Percentiles rank a stretch among this genome's conserved stretches.
Evolutionary conservation across 2,329 filamentous ascomycete genomes (phyloP).

Genomic region (Penicillium palitans): DNA sequence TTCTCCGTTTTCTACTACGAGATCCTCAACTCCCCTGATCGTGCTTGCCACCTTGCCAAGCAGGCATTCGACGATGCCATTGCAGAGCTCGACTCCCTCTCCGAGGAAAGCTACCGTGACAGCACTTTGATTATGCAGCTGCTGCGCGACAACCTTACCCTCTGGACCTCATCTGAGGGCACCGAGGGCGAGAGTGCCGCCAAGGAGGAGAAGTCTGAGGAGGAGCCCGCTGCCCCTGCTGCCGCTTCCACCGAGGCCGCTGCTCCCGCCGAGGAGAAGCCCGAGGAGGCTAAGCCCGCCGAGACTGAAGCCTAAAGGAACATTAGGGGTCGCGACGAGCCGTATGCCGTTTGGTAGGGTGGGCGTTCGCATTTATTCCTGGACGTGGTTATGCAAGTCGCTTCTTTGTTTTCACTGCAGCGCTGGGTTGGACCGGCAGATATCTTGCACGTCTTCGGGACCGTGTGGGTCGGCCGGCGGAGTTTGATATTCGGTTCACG

Average conservation of each 20-base stretch:
- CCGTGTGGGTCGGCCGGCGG: constrained; percentile 42
- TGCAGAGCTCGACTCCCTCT: constrained; percentile 95
- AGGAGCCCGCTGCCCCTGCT: constrained; percentile 36
- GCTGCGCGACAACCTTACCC: constrained; percentile 94
- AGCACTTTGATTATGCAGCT: constrained; percentile 99
- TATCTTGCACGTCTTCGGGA: constrained; percentile 38
- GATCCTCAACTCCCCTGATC: constrained; percentile 97
- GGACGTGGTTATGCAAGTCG: constrained; percentile 38
- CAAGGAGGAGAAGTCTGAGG: constrained; percentile 62
- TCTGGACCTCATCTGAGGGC: constrained; percentile 94
- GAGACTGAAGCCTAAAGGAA: constrained; percentile 38
- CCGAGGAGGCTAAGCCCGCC: constrained; percentile 41
- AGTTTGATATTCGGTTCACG: constrained; percentile 46
- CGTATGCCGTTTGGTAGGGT: constrained; percentile 32
- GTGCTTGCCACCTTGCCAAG: constrained; percentile 97
- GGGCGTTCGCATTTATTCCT: constrained; percentile 38
- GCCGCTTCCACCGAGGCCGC: constrained; percentile 32
- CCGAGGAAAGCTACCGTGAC: constrained; percentile 97
- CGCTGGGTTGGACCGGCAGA: constrained; percentile 39
- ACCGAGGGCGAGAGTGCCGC: constrained; percentile 64
- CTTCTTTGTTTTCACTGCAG: constrained; percentile 36
- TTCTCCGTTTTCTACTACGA: constrained; percentile 99
- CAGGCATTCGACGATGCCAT: constrained; percentile 99
- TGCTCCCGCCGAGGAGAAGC: constrained; percentile 43
- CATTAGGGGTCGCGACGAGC: constrained; percentile 20